Evolutionary conservation across 306 rosid genomes (phyloP), one percentile per base, ranked within the genome.

Genomic region (Citrullus colocynthis): DNA sequence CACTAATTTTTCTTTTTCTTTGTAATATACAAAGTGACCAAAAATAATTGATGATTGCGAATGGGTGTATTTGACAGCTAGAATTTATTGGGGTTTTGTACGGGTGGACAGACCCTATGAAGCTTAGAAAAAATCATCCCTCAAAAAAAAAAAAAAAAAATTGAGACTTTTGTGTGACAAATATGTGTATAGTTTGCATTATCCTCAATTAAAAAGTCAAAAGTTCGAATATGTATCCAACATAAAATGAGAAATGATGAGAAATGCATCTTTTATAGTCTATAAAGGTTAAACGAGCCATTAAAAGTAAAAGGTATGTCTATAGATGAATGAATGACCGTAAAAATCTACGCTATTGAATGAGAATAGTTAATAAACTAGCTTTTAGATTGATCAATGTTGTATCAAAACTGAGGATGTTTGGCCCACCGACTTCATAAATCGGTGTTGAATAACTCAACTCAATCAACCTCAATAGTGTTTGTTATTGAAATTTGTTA

Each of bases 41-140:
- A 74, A 74, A 52, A 51, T 52, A 51, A 52, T 52, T 32, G 44
- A 73, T 73, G 62, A 73, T 73, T 49, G 13, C 39, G 16, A 51
- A 73, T 51, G 32, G 77, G 60, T 51, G 44, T 17, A 30, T 72
- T 69, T 52, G 58, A 74, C 63, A 74, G 41, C 77, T 49, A 72
- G 49, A 28, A 20, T 20, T 12, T 44, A 30, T 69, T 67, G 36
- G 57, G 54, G 13, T 18, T 42, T 67, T 67, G 74, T 42, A 67
- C 36, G 55, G 55, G 74, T 36, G 48, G 49, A 42, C 74, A 67
- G 6, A 67, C 9, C 36, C 34, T n/a, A 42, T 10, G 34, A 42
- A 20, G 42, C 24, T 67, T 65, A 24, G 73, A 9, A 18, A 65
- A 36, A 11, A 57, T 30, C n/a, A 61, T 30, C 3, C 67, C 28